These are phyloP conservation scores for Hortaea werneckii DNA, from an alignment of 2,329 filamentous ascomycete species.

Conservation along the genomic window DNA sequence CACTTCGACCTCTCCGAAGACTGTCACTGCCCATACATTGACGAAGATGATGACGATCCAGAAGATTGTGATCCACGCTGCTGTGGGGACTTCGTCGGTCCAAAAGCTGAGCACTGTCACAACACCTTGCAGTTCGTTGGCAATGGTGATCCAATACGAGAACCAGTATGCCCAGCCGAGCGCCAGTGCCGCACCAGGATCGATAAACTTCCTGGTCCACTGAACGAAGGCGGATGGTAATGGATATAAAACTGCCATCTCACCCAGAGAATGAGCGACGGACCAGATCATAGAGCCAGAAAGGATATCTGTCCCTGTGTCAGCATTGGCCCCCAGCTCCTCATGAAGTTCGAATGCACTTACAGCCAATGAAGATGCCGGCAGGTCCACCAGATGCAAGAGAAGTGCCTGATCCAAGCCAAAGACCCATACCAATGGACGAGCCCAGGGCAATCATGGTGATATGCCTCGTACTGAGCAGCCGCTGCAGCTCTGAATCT, in stretches of 20 bases:
- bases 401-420: conserved; percentile 40
- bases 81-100: conserved; percentile 19
- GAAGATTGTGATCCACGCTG: conserved; percentile 23
- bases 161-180: conserved; percentile 23
- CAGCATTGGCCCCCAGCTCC: too few species aligned
- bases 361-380: conserved; percentile 36
- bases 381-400: conserved; percentile 41
- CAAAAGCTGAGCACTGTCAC: conserved; percentile 23
- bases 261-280: conserved; percentile 26
- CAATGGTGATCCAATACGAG: conserved; percentile 19
- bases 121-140: conserved; percentile 24
- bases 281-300: conserved; percentile 24
- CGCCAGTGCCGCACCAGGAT: conserved; percentile 24
- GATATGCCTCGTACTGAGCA: conserved; percentile 32
- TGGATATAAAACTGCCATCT: conserved; percentile 25
- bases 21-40: conserved; percentile 23
- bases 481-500: conserved; percentile 28
- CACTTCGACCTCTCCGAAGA: conserved; percentile 20
- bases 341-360: too few species aligned
- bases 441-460: conserved; percentile 31
- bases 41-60: conserved; percentile 20
- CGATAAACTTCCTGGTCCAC: conserved; percentile 25
- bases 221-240: conserved; percentile 27
- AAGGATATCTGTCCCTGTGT: conserved; percentile 22
- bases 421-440: conserved; percentile 42